Base-by-base conservation (phyloP, 306 rosid species). In the Astragalus glycyphyllos region DNA sequence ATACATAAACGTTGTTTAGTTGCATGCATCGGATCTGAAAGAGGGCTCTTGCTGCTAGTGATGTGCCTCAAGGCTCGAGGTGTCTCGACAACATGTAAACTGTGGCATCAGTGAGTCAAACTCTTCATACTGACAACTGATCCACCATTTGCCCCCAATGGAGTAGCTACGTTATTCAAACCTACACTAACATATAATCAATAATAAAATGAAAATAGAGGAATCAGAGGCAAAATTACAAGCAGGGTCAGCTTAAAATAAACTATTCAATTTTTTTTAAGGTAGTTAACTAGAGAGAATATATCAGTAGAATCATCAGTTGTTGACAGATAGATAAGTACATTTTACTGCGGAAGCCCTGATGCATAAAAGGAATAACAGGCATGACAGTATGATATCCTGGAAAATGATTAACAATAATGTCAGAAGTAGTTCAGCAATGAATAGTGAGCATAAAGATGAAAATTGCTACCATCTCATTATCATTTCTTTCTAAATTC, bases 291-390 rank as follows among this genome's bases (percentile, higher is more conserved):
- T 45, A 69, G 67, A 56, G 47, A 75, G 12, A 64, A 80, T 34
- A 60, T 48, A 65, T 81, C 48, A 50, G 53, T 26, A 56, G 50
- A 65, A 11, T 20, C 46, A 65, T 59, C 14, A 50, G 62, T 51
- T 20, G 65, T 49, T 50, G 35, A 51, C 20, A 12, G 68, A 57
- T 47, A 59, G 29, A 55, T 67, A n/a, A n/a, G n/a, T n/a, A 68
- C 72, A 81, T 61, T 66, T 72, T 71, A 72, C 32, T 72, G 20
- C 4, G 37, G 45, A 74, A 58, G 55, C 50, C 72, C 14, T 59
- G 76, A 75, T 53, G 67, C 61, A 61, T 55, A 37, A n/a, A 65
- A 11, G 69, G 63, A 29, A 38, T 16, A 60, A 46, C 17, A 34
- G 20, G 72, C 26, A 20, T 11, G 10, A 11, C 61, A 46, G 54